Evolutionary conservation across 495 filamentous ascomycete genomes (phyloP), one percentile per base, ranked within the genome.

Genomic region (Barbatosphaeria neglecta): DNA sequence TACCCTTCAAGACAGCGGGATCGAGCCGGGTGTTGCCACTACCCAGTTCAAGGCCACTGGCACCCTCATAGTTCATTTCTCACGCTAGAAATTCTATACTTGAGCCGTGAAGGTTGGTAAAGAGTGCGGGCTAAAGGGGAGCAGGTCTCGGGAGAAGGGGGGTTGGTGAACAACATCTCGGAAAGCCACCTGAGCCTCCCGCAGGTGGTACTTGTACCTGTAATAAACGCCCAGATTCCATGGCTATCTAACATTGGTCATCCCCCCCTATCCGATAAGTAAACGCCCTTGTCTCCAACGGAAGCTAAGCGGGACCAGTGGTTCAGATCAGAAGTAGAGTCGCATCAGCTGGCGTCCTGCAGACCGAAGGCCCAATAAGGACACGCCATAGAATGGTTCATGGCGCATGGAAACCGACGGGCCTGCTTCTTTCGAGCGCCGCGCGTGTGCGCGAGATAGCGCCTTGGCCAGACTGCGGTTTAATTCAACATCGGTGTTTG

Each of bases 21-120:
- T 59, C 50, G 47, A 55, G 18, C 17, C 47, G 41, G 41, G 31
- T 39, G 27, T 48, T 54, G n/a, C 55, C 51, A 38, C 37, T 49
- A 18, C 49, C 54, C 11, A 54, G 44, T 44, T 57, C 56, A 35
- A 56, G 52, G 28, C 45, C 50, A 41, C 20, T 33, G 15, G 40
- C 42, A 43, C 43, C 49, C 22, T 31, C 25, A 37, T 48, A 50
- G 37, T 53, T 50, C 57, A 50, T 59, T 33, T 37, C 39, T 4
- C n/a, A 15, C 28, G 28, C 28, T 6, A 33, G 3, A 11, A 33
- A 15, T 15, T 4, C 28, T 33, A 33, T 11, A 6, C 28, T 7
- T 6, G 28, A 33, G 28, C 28, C 6, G 28, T 15, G 11, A 13
- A 11, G 15, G 4, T 11, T 33, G 28, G 4, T 15, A 33, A 33